Evolutionary conservation across 1,139 yeast genomes (phyloP).

Genomic region (Pneumocystis carinii): DNA sequence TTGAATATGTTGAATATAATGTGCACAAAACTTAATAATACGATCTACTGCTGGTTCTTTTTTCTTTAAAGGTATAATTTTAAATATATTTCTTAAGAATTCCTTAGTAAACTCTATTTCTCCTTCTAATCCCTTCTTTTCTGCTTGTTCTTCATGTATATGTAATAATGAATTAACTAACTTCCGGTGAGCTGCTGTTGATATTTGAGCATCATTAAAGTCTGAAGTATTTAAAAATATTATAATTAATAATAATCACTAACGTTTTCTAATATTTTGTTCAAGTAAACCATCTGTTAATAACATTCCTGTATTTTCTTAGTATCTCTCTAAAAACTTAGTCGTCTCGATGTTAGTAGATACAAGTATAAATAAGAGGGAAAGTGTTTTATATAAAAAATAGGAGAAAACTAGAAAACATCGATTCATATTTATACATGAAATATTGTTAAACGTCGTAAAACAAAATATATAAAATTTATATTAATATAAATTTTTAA

Average conservation of each 20-base stretch:
- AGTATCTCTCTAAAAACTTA: background rate
- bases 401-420: no score
- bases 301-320: background rate
- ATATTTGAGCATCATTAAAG: background rate
- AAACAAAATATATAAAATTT: no score
- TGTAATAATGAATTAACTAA: background rate
- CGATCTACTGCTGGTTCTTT: slow-evolving; percentile 64
- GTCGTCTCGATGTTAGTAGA: no score
- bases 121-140: background rate
- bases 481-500: background rate
- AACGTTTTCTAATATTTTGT: background rate
- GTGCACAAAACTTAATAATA: slow-evolving; percentile 44
- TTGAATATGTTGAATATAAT: slow-evolving; percentile 13
- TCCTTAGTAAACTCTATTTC: background rate
- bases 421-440: no score
- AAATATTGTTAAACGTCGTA: no score
- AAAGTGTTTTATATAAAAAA: no score
- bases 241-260: background rate
- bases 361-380: no score
- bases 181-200: background rate
- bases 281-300: background rate
- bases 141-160: background rate
- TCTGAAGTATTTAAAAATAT: background rate
- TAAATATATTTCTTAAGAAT: background rate
- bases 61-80: slow-evolving; percentile 52